Evolutionary conservation across 2,329 filamentous ascomycete species (phyloP).

Genomic region (Hypocreales sp.): DNA sequence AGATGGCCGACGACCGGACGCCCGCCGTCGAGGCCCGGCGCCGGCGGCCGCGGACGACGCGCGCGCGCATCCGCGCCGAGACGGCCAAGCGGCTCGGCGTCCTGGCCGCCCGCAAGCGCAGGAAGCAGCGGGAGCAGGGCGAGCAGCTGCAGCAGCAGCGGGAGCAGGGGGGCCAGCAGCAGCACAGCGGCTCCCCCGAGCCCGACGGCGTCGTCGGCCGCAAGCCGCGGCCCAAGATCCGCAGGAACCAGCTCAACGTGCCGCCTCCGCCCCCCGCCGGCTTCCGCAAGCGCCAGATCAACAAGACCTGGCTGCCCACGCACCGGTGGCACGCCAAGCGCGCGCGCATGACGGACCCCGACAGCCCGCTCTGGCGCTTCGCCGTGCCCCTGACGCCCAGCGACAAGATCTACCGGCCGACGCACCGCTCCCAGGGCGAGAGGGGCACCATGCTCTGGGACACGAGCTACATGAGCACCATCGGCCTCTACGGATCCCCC

Average conservation of each 20-base stretch:
- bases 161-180: neutral
- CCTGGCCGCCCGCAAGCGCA: conserved; percentile 40
- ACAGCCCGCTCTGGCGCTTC: conserved; percentile 77
- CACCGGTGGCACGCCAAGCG: conserved; percentile 90
- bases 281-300: conserved; percentile 70
- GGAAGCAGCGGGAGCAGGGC: conserved; percentile 19
- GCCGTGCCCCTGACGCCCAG: conserved; percentile 72
- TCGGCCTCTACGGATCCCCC: conserved; percentile 56
- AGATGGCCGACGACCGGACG: conserved; percentile 86
- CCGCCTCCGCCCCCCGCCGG: conserved; percentile 40
- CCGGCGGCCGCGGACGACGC: conserved; percentile 43
- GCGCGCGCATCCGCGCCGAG: conserved; percentile 52
- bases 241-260: conserved; percentile 52
- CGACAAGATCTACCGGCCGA: conserved; percentile 77
- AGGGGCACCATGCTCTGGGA: conserved; percentile 81
- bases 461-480: conserved; percentile 83
- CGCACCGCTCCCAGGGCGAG: conserved; percentile 62
- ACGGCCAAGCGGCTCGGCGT: conserved; percentile 56
- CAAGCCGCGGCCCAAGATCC: conserved; percentile 47
- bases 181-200: neutral
- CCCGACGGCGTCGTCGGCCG: neutral
- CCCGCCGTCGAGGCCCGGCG: conserved; percentile 56
- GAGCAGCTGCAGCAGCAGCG: conserved; percentile 6
- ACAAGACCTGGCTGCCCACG: conserved; percentile 90
- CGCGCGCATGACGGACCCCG: conserved; percentile 71